These are phyloP conservation scores for Exophiala lecanii-corni DNA, from an alignment of 2,329 filamentous ascomycete genomes.

Conservation along the genomic window DNA sequence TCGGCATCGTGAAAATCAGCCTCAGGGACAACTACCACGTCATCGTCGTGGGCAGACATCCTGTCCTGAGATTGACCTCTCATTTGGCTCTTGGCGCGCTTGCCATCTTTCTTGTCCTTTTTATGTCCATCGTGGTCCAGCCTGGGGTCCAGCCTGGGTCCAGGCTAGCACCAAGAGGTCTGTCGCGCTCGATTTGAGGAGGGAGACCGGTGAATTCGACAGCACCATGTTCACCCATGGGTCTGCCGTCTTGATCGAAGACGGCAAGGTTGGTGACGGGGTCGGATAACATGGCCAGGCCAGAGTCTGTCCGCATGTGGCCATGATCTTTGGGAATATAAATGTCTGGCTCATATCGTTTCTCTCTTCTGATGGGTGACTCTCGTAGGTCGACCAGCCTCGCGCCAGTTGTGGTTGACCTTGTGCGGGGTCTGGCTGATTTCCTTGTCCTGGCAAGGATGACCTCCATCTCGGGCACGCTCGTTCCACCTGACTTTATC, in stretches of 20 bases:
- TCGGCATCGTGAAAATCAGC: constrained; percentile 7
- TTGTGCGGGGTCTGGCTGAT: constrained; percentile 6
- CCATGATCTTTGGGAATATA: constrained; percentile 1
- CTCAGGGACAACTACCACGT: constrained; percentile 11
- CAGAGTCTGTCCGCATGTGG: constrained; percentile 18
- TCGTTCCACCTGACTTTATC: constrained; percentile 9
- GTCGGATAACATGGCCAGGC: constrained; percentile 19
- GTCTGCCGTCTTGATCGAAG: constrained; percentile 21
- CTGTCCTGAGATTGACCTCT: constrained; percentile 17
- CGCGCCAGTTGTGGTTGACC: constrained; percentile 7
- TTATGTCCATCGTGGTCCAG: constrained; percentile 16
- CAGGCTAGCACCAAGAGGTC: constrained; percentile 21
- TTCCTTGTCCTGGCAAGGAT: constrained; percentile 15
- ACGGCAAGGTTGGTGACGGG: constrained; percentile 19
- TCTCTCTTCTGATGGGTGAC: constrained; percentile 10
- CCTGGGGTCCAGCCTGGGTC: constrained; percentile 11
- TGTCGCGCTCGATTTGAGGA: constrained; percentile 23
- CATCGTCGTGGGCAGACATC: constrained; percentile 8
- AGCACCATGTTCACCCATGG: constrained; percentile 19
- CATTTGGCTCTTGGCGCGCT: constrained; percentile 14
- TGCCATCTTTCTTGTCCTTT: constrained; percentile 9
- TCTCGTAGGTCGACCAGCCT: constrained; percentile 7
- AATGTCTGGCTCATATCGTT: constrained; percentile 10
- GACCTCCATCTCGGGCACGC: constrained; percentile 22
- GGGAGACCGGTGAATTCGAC: constrained; percentile 21